Percentiles rank a stretch among this genome's conserved stretches.
These are phyloP conservation scores for Solanum tacnaense DNA, from an alignment of 257 asterid species.

Conservation along the genomic window DNA sequence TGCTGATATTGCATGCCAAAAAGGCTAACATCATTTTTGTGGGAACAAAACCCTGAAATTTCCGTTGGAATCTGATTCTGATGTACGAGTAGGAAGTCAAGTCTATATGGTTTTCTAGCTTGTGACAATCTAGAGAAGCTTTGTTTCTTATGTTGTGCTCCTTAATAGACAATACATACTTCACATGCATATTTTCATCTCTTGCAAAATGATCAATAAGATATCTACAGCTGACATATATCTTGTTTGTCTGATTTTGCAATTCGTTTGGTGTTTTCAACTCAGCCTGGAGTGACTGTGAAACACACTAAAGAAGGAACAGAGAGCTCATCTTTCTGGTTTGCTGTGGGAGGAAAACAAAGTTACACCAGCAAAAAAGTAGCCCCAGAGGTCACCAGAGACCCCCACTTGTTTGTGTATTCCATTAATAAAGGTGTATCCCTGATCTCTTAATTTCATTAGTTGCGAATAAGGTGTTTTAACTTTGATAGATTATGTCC, in stretches of 20 bases:
- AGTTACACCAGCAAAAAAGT: constrained; percentile 75
- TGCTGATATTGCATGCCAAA: background rate
- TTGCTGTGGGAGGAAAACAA: constrained; percentile 92
- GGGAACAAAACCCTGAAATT: background rate
- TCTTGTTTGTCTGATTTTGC: background rate
- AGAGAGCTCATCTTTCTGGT: constrained; percentile 94
- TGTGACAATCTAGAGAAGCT: background rate
- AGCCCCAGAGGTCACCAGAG: constrained; percentile 54
- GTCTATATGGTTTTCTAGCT: background rate
- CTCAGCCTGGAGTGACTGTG: constrained; percentile 66
- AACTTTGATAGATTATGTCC: background rate
- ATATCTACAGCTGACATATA: background rate
- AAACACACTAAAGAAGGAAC: constrained; percentile 94
- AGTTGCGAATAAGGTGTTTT: background rate
- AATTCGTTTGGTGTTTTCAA: background rate
- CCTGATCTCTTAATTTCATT: background rate
- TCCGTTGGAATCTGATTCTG: background rate
- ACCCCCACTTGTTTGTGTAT: constrained; percentile 69
- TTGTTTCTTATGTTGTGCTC: background rate
- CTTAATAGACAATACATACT: background rate
- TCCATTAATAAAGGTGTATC: constrained; percentile 57
- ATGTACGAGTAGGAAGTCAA: background rate
- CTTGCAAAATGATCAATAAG: background rate
- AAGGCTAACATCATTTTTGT: background rate
- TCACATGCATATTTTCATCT: background rate